These are phyloP conservation scores for Akanthomyces lecanii DNA, from an alignment of 2,329 filamentous ascomycete species.

Conservation along the genomic window DNA sequence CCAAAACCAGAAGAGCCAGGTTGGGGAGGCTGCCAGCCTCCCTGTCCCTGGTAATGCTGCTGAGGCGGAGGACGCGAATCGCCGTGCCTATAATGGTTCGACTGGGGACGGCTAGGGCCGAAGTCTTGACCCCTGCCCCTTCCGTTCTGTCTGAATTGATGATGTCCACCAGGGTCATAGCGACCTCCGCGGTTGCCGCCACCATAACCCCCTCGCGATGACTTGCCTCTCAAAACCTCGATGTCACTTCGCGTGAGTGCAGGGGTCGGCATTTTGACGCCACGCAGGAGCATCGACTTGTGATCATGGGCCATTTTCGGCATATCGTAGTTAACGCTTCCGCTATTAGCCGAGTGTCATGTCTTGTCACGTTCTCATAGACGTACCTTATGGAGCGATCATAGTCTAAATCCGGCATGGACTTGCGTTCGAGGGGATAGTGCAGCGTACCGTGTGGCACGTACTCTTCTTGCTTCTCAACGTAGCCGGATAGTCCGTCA, in stretches of 20 bases:
- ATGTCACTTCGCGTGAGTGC: slow-evolving; percentile 73
- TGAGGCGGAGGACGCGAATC: slow-evolving; percentile 10
- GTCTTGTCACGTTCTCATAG: background rate
- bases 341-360: slow-evolving; percentile 26
- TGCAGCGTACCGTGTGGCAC: slow-evolving; percentile 77
- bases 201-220: slow-evolving; percentile 58
- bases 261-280: slow-evolving; percentile 67
- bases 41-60: slow-evolving; percentile 25
- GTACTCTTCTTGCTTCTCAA: slow-evolving; percentile 79
- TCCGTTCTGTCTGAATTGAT: slow-evolving; percentile 12
- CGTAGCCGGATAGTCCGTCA: slow-evolving; percentile 72
- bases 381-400: slow-evolving; percentile 80
- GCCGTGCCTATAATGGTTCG: slow-evolving; percentile 20
- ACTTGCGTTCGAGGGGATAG: slow-evolving; percentile 69
- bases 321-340: slow-evolving; percentile 80
- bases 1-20: slow-evolving; percentile 43
- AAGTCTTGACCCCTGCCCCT: background rate
- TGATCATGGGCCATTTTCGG: slow-evolving; percentile 68
- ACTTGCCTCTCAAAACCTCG: slow-evolving; percentile 64
- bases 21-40: slow-evolving; percentile 40
- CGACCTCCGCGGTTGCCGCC: slow-evolving; percentile 47
- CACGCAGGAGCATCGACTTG: slow-evolving; percentile 91
- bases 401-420: slow-evolving; percentile 74
- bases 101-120: slow-evolving; percentile 9
- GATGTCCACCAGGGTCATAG: slow-evolving; percentile 10